These are phyloP conservation scores for Eragrostis tef DNA, from an alignment of 202 grass and related monocot genomes.

Conservation along the genomic window DNA sequence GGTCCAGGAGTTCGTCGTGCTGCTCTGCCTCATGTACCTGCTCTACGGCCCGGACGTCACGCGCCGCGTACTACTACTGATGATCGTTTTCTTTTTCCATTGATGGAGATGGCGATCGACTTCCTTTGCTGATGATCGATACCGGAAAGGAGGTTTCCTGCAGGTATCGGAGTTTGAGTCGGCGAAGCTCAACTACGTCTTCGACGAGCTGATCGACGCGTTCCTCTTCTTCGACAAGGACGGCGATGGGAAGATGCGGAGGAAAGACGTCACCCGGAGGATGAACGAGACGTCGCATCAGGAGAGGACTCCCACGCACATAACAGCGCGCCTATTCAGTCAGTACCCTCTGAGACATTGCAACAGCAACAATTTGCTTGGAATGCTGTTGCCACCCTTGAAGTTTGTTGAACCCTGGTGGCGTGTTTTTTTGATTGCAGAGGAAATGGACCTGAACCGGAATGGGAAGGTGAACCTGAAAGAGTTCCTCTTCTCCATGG, in stretches of 20 bases:
- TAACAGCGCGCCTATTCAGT: slow-evolving; percentile 61
- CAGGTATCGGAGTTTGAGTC: slow-evolving; percentile 62
- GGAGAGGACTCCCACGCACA: slow-evolving; percentile 63
- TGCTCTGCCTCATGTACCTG: slow-evolving; percentile 75
- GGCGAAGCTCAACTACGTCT: slow-evolving; percentile 57
- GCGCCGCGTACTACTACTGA: slow-evolving; percentile 10
- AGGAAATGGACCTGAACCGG: slow-evolving; percentile 79
- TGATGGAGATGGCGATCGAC: background rate
- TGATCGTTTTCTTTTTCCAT: background rate
- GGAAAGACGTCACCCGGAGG: slow-evolving; percentile 58
- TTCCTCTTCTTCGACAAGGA: slow-evolving; percentile 76
- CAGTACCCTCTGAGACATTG: background rate
- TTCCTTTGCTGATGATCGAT: background rate
- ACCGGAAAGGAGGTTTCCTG: background rate
- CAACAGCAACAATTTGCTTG: no score
- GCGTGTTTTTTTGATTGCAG: no score
- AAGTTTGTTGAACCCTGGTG: background rate
- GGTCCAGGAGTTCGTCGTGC: slow-evolving; percentile 69
- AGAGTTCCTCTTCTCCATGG: slow-evolving; percentile 67
- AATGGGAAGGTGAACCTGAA: slow-evolving; percentile 75
- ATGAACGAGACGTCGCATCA: slow-evolving; percentile 61
- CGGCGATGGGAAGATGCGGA: slow-evolving; percentile 58
- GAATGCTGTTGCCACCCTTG: background rate
- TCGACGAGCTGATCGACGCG: slow-evolving; percentile 69
- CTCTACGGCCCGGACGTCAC: slow-evolving; percentile 55